These are phyloP conservation scores for Meredithiella fracta DNA, from an alignment of 2,329 filamentous ascomycete species.

Conservation along the genomic window DNA sequence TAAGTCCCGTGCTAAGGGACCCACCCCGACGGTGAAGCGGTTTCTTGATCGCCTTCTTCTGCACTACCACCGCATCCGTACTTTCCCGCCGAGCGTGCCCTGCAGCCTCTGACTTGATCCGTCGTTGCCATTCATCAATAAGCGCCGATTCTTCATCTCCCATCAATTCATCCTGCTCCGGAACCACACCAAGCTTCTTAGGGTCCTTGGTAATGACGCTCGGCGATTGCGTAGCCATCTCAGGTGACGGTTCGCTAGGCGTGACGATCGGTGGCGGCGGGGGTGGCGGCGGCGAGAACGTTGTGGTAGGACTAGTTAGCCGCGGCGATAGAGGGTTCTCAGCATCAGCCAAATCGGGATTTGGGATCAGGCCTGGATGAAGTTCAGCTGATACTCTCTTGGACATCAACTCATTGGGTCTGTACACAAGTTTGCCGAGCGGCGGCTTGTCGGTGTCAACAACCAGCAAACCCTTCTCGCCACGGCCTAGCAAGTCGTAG, in stretches of 20 bases:
- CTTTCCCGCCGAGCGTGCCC: not conserved
- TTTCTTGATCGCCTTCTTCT: not conserved
- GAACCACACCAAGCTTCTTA: constrained; percentile 12
- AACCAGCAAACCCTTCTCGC: constrained; percentile 49
- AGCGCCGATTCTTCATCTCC: constrained; percentile 6
- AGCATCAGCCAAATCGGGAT: not conserved
- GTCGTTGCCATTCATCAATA: constrained; percentile 6
- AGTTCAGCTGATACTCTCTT: not conserved
- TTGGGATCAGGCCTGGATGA: constrained; percentile 11
- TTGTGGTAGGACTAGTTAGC: not conserved
- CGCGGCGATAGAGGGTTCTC: constrained; percentile 4
- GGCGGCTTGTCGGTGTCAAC: constrained; percentile 41
- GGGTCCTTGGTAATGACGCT: constrained; percentile 7
- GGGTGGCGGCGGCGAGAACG: not conserved
- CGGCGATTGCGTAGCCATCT: constrained; percentile 3
- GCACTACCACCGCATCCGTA: not conserved
- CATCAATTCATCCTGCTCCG: constrained; percentile 11
- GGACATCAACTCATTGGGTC: constrained; percentile 5
- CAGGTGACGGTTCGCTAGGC: constrained; percentile 1
- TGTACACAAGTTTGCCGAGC: constrained; percentile 28
- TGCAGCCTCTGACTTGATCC: not conserved
- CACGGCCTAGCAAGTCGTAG: constrained; percentile 55
- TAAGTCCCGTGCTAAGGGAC: constrained; percentile 6
- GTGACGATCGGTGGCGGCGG: not conserved
- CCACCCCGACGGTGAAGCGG: not conserved